Conservation (phyloP, 306 rosid species). For the Medicago truncatula region DNA sequence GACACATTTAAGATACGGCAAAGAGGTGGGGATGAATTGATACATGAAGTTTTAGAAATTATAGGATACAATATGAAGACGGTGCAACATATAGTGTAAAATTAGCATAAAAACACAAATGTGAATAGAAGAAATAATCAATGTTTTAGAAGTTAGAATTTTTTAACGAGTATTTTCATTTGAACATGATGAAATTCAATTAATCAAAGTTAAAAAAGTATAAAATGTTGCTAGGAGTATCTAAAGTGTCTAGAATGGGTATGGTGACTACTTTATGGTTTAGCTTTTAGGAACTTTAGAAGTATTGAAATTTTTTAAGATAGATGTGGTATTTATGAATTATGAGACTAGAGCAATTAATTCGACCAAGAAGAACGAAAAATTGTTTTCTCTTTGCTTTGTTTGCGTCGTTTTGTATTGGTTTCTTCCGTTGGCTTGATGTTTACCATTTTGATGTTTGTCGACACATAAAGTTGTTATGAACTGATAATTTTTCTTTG, state of each 20-base stretch:
- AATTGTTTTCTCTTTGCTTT: background rate
- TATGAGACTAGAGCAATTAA: background rate
- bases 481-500: constrained; percentile 23
- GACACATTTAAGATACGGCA: background rate
- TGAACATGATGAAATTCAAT: background rate
- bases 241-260: background rate
- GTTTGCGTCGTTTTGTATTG: background rate
- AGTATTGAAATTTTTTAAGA: constrained; percentile 4
- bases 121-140: background rate
- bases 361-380: background rate
- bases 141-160: background rate
- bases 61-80: background rate
- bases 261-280: background rate
- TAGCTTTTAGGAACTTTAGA: background rate
- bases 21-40: background rate
- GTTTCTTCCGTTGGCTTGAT: constrained; percentile 1
- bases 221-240: background rate
- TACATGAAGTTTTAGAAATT: background rate
- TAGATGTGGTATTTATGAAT: background rate
- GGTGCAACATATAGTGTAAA: background rate
- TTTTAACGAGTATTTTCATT: background rate
- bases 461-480: background rate
- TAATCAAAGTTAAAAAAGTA: background rate
- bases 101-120: background rate
- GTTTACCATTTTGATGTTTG: constrained; percentile 10